Evolutionary conservation across 352 stramenopile genomes (phyloP).

Genomic region (Phytophthora vignae): DNA sequence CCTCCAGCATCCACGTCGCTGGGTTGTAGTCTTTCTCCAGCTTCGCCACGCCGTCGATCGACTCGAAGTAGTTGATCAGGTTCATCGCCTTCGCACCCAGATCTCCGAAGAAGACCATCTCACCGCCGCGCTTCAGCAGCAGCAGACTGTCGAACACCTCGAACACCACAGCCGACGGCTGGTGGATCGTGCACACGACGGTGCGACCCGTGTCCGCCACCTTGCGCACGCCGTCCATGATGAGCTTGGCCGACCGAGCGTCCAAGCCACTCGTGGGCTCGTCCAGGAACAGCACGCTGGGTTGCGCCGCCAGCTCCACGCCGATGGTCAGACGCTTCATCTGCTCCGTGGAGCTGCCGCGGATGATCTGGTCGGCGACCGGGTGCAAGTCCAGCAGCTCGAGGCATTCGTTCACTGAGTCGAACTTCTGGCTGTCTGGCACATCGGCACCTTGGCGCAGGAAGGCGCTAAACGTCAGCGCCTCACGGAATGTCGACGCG

Average conservation of each 20-base stretch:
- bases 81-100: conserved; percentile 45
- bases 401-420: conserved; percentile 42
- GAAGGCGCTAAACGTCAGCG: conserved; percentile 87
- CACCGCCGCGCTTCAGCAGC: conserved; percentile 63
- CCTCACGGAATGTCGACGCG: conserved; percentile 89
- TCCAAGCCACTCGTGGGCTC: conserved; percentile 85
- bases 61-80: conserved; percentile 59
- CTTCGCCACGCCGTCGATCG: conserved; percentile 44
- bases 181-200: conserved; percentile 94
- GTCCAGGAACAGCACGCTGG: conserved; percentile 82
- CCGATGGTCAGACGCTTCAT: conserved; percentile 58
- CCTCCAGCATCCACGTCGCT: conserved; percentile 89
- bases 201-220: conserved; percentile 77
- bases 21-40: conserved; percentile 77
- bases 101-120: conserved; percentile 66
- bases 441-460: conserved; percentile 52
- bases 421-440: conserved; percentile 33
- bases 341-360: conserved; percentile 48
- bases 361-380: conserved; percentile 47
- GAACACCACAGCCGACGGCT: conserved; percentile 64
- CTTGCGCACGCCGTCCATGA: conserved; percentile 90
- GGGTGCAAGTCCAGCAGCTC: conserved; percentile 33
- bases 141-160: conserved; percentile 81
- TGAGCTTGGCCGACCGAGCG: conserved; percentile 70
- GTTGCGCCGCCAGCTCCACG: conserved; percentile 79